These are phyloP conservation scores for Cladosporium phlei DNA, from an alignment of 2,329 filamentous ascomycete genomes.

Conservation along the genomic window DNA sequence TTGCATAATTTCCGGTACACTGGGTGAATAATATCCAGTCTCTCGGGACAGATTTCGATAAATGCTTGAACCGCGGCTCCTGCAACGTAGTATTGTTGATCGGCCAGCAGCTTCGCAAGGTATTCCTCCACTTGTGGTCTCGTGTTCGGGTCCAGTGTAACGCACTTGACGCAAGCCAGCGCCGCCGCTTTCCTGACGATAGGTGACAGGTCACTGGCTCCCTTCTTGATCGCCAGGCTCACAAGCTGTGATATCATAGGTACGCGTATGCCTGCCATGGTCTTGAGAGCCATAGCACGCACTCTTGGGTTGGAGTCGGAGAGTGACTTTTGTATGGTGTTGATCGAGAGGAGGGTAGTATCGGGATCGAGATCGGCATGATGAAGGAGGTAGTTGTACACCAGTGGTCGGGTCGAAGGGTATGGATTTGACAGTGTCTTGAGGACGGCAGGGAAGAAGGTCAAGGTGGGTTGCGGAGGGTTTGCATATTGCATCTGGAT, in stretches of 20 bases:
- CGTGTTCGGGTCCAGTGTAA: slow-evolving; percentile 80
- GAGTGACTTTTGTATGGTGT: slow-evolving; percentile 96
- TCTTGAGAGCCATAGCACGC: slow-evolving; percentile 84
- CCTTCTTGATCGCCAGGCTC: slow-evolving; percentile 90
- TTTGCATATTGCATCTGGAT: slow-evolving; percentile 90
- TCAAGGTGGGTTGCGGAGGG: slow-evolving; percentile 77
- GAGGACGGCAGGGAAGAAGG: slow-evolving; percentile 95
- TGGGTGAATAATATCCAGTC: slow-evolving; percentile 82
- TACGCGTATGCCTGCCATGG: slow-evolving; percentile 96
- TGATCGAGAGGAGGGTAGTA: slow-evolving; percentile 91
- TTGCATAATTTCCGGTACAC: slow-evolving; percentile 80
- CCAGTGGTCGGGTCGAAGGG: slow-evolving; percentile 93
- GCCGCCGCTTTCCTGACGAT: slow-evolving; percentile 90
- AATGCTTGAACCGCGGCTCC: slow-evolving; percentile 89
- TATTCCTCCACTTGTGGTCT: slow-evolving; percentile 81
- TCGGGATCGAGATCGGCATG: slow-evolving; percentile 96
- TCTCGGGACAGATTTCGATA: slow-evolving; percentile 80
- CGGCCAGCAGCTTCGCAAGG: slow-evolving; percentile 70
- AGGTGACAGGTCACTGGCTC: slow-evolving; percentile 87
- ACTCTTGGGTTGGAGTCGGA: slow-evolving; percentile 89
- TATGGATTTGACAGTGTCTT: slow-evolving; percentile 96
- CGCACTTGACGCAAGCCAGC: slow-evolving; percentile 91
- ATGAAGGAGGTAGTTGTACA: slow-evolving; percentile 96
- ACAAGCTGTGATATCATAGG: slow-evolving; percentile 98
- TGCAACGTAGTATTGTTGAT: slow-evolving; percentile 95